A percentile compares a stretch with the other conserved stretches of the same genome.
Evolutionary conservation across 2,329 filamentous ascomycete species (phyloP).

Genomic region (Diaporthe sp.): DNA sequence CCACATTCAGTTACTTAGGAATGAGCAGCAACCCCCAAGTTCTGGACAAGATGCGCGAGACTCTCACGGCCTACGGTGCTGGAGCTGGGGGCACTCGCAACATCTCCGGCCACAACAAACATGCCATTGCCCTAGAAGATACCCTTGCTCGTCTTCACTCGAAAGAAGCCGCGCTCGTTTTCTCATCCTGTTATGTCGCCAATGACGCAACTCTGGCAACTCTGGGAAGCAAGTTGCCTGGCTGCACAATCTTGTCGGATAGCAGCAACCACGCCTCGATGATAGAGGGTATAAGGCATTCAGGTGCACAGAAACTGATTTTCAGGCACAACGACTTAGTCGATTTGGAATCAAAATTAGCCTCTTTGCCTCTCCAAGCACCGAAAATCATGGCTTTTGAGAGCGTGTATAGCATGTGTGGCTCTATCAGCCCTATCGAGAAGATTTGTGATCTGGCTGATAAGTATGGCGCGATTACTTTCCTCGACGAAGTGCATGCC

Average conservation of each 20-base stretch:
- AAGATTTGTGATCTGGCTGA: slow-evolving; percentile 96
- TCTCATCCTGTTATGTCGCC: slow-evolving; percentile 97
- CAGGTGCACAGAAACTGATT: slow-evolving; percentile 95
- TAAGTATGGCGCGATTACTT: slow-evolving; percentile 97
- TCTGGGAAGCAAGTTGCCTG: slow-evolving; percentile 93
- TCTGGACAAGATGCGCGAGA: slow-evolving; percentile 92
- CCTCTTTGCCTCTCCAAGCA: slow-evolving; percentile 83
- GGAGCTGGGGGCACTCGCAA: slow-evolving; percentile 96
- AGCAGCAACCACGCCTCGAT: slow-evolving; percentile 98
- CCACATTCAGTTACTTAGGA: slow-evolving; percentile 94
- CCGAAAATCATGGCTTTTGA: slow-evolving; percentile 99
- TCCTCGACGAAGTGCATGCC: slow-evolving; percentile 97
- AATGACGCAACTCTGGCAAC: slow-evolving; percentile 98
- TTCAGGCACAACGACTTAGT: slow-evolving; percentile 99
- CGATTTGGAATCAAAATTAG: slow-evolving; percentile 92
- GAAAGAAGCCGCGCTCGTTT: slow-evolving; percentile 92
- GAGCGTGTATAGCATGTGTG: slow-evolving; percentile 99
- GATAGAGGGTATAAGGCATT: slow-evolving; percentile 99
- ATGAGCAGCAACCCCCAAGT: slow-evolving; percentile 95
- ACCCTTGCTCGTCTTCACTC: slow-evolving; percentile 89
- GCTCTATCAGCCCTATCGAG: slow-evolving; percentile 94
- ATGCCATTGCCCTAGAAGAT: slow-evolving; percentile 86
- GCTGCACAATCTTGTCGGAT: slow-evolving; percentile 96
- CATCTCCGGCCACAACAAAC: slow-evolving; percentile 98
- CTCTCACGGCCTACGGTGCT: slow-evolving; percentile 92